Base-by-base conservation (phyloP, 371 early-diverging fungal species). In the Rhizopus arrhizus region DNA sequence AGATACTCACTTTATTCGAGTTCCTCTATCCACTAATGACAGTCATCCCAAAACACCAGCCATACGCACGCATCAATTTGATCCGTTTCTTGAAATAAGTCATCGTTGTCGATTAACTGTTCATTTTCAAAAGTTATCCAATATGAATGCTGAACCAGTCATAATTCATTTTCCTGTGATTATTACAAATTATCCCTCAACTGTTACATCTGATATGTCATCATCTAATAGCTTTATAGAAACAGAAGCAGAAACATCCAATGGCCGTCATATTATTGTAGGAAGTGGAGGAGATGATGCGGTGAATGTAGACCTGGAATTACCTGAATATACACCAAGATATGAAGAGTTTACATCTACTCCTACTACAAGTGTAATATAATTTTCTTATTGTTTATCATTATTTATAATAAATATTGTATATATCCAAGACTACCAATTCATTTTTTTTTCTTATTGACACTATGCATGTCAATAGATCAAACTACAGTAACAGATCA, bases 311-410 rank as follows among this genome's bases (percentile, higher is more conserved):
- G 80, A 80, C 48, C 55, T 80, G 4, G 80, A 76, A 56, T 43
- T 80, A 32, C 80, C 80, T 12, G 80, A 80, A 61, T 80, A 80
- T 47, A 78, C 79, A n/a, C 79, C 79, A 29, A 67, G 69, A 12
- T 78, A 78, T 38, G 73, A 73, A 51, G 62, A 62, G 22, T 22
- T 22, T 22, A 22, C 22, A 22, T 22, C 22, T 2, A 22, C 22
- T 22, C 22, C 22, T 22, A 22, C 22, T 22, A 22, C 22, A 22
- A 22, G 22, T 22, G 22, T 22, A 22, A 22, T 22, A 22, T 22
- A 22, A 22, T 22, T 22, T 22, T 22, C 22, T 22, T 22, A 22
- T 22, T 22, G 22, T 22, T 2, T 22, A 22, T 22, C 2, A 22
- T 22, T 22, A 2, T 22, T 22, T 22, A 22, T 22, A 22, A 22